phyloP scores from a whole-genome alignment of 1,284 basidiomycete species.

The Tilletia setariae region DNA sequence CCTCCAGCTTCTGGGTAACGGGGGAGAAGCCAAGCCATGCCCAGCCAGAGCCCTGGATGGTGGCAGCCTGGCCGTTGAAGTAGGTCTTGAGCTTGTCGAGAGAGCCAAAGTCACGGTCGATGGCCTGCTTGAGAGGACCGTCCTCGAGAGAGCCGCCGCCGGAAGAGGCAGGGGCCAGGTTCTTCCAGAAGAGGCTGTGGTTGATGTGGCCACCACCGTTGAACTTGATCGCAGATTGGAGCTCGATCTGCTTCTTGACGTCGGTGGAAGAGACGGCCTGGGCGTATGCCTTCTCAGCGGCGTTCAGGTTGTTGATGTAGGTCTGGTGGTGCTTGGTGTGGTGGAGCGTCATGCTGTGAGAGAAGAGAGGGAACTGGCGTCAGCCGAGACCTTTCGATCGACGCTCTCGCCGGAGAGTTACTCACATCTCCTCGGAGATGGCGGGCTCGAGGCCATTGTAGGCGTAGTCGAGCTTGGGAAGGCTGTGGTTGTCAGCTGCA shows the following conservation, averaged over 20 bases:
- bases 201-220: slow-evolving; percentile 77
- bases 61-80: slow-evolving; percentile 84
- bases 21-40: slow-evolving; percentile 70
- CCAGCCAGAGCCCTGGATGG: slow-evolving; percentile 96
- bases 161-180: slow-evolving; percentile 58
- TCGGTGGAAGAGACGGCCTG: slow-evolving; percentile 63
- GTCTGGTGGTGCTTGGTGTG: slow-evolving; percentile 53
- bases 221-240: slow-evolving; percentile 83
- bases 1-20: slow-evolving; percentile 68
- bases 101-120: slow-evolving; percentile 79
- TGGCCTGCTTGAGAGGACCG: slow-evolving; percentile 72
- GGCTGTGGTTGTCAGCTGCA: slow-evolving; percentile 60
- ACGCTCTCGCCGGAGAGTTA: not conserved
- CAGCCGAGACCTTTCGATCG: slow-evolving; percentile 20
- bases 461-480: slow-evolving; percentile 82
- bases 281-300: slow-evolving; percentile 79
- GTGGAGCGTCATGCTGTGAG: slow-evolving; percentile 15
- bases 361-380: not conserved
- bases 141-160: slow-evolving; percentile 64
- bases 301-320: slow-evolving; percentile 54
- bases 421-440: slow-evolving; percentile 76
- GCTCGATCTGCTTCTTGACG: slow-evolving; percentile 76
- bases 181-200: slow-evolving; percentile 96
- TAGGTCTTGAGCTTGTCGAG: slow-evolving; percentile 72
- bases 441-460: slow-evolving; percentile 85